Base-by-base conservation (phyloP, 2,329 filamentous ascomycete species). In the Coniochaeta sp. region DNA sequence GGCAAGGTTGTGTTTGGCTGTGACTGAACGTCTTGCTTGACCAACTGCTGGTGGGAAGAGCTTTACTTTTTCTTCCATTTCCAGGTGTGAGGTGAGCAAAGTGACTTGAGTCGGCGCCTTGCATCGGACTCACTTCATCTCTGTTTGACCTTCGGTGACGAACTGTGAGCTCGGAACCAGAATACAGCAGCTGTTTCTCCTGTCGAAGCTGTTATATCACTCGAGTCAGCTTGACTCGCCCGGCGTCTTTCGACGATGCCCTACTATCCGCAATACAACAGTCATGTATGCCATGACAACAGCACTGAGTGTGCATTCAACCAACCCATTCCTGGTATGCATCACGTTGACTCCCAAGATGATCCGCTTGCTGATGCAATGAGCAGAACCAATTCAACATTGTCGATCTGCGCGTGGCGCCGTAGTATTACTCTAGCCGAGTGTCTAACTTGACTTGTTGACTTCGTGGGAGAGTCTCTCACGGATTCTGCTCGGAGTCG, bases 1-100 rank as follows among this genome's bases (percentile, higher is more conserved):
- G 61, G 63, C 61, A 60, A 62, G n/a, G 57, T 55, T 65, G 57
- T 63, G 64, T 62, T 58, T 59, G 61, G 62, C 59, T 61, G 60
- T 42, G 24, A 47, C 36, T 19, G 19, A 38, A 22, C 14, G 55
- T 59, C 52, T 26, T 47, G 38, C 52, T n/a, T 34, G 28, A 40
- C 26, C 36, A 55, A n/a, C 52, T 30, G 24, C 19, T 47, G 24
- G 38, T 30, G 36, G 36, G 6, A 56, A 17, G 28, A 19, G 58
- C 63, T 63, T 55, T 38, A 22, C 22, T 38, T 56, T 30, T 30
- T 28, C 8, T 52, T 47, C n/a, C n/a, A 12, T 44, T 52, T 24
- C 30, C 17, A 12, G 44, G 47, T 52, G 47, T 30, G 47, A 17
- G 47, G 30, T 28, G 26, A 52, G 22, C 34, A 30, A 24, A 52